phyloP scores from a whole-genome alignment of 768 basidiomycete genomes.

The Cubamyces sp. region DNA sequence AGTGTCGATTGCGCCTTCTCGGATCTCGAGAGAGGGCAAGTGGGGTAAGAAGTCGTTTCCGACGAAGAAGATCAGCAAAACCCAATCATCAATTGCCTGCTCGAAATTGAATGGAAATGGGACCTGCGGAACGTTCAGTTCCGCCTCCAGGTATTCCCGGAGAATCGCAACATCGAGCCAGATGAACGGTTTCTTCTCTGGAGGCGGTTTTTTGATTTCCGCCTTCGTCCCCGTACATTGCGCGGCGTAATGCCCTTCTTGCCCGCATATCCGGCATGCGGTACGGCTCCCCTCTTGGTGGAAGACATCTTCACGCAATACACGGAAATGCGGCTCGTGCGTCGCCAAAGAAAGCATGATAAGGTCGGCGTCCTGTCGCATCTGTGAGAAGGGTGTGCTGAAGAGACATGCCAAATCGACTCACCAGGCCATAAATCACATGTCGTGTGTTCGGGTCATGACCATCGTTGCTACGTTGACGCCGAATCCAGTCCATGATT shows the following conservation, averaged over 20 bases:
- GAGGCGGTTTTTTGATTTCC: conserved; percentile 64
- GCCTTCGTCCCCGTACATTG: conserved; percentile 87
- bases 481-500: conserved; percentile 97
- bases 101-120: conserved; percentile 92
- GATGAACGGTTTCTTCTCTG: conserved; percentile 95
- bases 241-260: conserved; percentile 93
- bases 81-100: conserved; percentile 99
- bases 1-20: conserved; percentile 99
- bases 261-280: conserved; percentile 91
- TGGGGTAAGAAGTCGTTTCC: conserved; percentile 99
- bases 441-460: conserved; percentile 95
- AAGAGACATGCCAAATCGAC: conserved; percentile 30
- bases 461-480: conserved; percentile 84
- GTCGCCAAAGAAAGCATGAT: conserved; percentile 99
- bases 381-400: neutral
- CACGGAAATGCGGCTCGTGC: conserved; percentile 97
- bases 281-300: conserved; percentile 73
- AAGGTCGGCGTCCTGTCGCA: conserved; percentile 88
- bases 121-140: conserved; percentile 79
- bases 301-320: conserved; percentile 98
- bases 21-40: conserved; percentile 96
- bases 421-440: conserved; percentile 95
- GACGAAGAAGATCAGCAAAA: conserved; percentile 99
- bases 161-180: conserved; percentile 96
- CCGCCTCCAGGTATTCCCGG: conserved; percentile 97